Conservation (phyloP, 768 basidiomycete genomes). For the Postia placenta region DNA sequence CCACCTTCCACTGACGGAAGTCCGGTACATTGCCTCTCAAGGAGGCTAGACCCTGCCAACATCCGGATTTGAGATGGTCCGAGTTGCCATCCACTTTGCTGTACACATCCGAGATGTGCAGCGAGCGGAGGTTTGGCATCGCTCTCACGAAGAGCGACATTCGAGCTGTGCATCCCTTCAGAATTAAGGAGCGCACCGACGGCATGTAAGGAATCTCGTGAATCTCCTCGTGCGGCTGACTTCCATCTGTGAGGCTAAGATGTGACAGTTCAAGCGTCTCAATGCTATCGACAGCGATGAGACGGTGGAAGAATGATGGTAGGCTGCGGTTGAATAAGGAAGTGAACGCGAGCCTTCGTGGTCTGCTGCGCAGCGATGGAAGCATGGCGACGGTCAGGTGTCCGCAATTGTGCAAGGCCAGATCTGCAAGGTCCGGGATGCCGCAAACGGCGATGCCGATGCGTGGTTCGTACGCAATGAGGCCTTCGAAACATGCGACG, state of each 20-base stretch:
- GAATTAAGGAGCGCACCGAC: conserved; percentile 1
- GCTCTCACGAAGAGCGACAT: conserved; percentile 3
- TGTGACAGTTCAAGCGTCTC: background rate
- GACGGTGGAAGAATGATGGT: conserved; percentile 2
- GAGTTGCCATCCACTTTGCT: background rate
- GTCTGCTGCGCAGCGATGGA: conserved; percentile 10
- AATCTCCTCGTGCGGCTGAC: conserved; percentile 1
- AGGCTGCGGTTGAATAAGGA: conserved; percentile 5
- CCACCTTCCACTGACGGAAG: conserved; percentile 1
- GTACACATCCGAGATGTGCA: background rate
- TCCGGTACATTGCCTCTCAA: conserved; percentile 3
- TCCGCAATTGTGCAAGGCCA: conserved; percentile 18
- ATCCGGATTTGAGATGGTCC: background rate
- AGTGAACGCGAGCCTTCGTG: conserved; percentile 8
- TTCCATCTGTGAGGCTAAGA: conserved; percentile 1
- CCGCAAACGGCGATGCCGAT: conserved; percentile 11
- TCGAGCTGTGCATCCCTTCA: conserved; percentile 1
- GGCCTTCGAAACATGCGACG: conserved; percentile 14
- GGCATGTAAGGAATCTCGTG: conserved; percentile 4
- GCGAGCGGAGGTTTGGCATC: conserved; percentile 2
- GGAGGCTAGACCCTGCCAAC: background rate
- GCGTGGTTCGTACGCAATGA: conserved; percentile 14
- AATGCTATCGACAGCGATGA: background rate
- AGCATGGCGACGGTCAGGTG: conserved; percentile 11
- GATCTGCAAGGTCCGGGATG: conserved; percentile 12